These are phyloP conservation scores for Dendrobium chrysotoxum DNA, from an alignment of 106 monocot genomes.

Conservation along the genomic window DNA sequence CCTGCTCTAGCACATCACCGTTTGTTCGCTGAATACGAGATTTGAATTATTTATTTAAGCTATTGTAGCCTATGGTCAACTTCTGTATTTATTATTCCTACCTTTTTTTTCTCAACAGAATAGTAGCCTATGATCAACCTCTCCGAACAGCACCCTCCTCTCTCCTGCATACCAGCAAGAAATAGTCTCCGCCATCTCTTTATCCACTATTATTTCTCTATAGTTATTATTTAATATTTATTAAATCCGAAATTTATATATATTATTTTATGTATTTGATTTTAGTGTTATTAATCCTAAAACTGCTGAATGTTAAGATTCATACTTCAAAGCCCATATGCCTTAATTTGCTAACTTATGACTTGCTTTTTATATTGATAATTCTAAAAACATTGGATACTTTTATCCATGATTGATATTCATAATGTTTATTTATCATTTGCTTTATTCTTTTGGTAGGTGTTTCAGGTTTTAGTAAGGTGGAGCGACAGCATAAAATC, in stretches of 20 bases:
- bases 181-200: neutral
- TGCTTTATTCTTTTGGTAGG: slow-evolving; percentile 31
- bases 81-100: too few relatives aligned
- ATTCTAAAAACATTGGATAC: neutral
- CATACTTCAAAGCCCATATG: neutral
- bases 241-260: neutral
- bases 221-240: neutral
- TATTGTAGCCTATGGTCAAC: too few relatives aligned
- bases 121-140: too few relatives aligned
- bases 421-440: neutral
- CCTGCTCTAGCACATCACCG: too few relatives aligned
- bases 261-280: neutral
- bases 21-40: too few relatives aligned
- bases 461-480: slow-evolving; percentile 58
- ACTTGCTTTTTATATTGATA: neutral
- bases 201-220: neutral
- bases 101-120: too few relatives aligned
- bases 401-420: neutral
- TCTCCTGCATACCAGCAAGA: too few relatives aligned
- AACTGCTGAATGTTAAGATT: neutral
- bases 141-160: neutral
- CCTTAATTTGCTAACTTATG: neutral
- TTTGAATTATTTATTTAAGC: too few relatives aligned
- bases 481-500: slow-evolving; percentile 74
- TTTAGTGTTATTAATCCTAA: neutral